A percentile compares a stretch with the other conserved stretches of the same genome.
phyloP scores from a whole-genome alignment of 1,139 yeast genomes.

The Magnusiomyces starmeri region DNA sequence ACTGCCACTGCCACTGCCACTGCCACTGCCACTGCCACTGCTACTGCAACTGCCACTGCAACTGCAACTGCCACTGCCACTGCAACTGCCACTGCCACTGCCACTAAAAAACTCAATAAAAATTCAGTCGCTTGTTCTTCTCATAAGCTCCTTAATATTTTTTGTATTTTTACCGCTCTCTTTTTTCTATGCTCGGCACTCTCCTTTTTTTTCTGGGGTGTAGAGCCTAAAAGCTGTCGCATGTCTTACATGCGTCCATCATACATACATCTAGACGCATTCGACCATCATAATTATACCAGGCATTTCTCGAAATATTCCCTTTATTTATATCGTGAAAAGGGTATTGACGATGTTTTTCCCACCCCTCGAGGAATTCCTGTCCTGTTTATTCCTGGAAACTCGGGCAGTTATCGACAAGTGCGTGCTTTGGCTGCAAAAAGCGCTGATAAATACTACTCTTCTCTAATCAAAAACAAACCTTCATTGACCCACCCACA shows the following conservation, averaged over 20 bases:
- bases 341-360: constrained; percentile 35
- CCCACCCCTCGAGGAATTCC: constrained; percentile 62
- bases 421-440: constrained; percentile 75
- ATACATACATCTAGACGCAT: constrained; percentile 60
- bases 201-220: constrained; percentile 10
- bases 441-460: constrained; percentile 36
- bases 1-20: neutral
- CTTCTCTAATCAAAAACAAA: constrained; percentile 15
- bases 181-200: neutral
- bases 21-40: neutral
- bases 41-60: neutral
- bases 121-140: neutral
- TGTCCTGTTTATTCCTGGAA: constrained; percentile 77
- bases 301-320: constrained; percentile 68
- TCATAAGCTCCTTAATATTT: neutral
- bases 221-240: constrained; percentile 20
- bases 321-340: constrained; percentile 52
- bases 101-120: neutral
- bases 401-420: constrained; percentile 79
- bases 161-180: neutral
- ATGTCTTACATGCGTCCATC: constrained; percentile 44
- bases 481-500: neutral
- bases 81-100: neutral
- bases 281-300: constrained; percentile 55
- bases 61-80: neutral